Evolutionary conservation across 2,329 filamentous ascomycete species (phyloP), one percentile per base, ranked within the genome.

Genomic region (Ophiobolus disseminans): DNA sequence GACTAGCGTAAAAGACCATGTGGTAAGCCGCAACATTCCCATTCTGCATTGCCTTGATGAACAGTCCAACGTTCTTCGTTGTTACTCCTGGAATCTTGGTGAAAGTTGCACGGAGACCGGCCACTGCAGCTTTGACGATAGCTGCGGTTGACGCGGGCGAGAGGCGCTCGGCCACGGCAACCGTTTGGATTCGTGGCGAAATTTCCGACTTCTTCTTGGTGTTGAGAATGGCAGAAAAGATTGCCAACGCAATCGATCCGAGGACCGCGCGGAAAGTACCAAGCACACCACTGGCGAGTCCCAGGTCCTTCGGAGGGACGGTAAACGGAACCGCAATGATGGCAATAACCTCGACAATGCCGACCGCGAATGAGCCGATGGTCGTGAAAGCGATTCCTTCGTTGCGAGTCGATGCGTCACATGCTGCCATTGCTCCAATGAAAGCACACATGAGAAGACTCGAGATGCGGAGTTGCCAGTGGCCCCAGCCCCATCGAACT

Each of bases 311-410:
- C 6, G 54, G 51, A 25, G 53, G 32, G 6, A 60, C 54, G 16
- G 54, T 55, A 32, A 58, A 60, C 2, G 54, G 54, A 5, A 58
- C 51, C 9, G 54, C 57, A 32, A 60, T 45, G 25, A 55, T 58
- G n/a, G 55, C 21, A 63, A 70, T 48, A 61, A 79, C 62, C 72
- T 77, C 58, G 70, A 79, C 52, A 73, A 82, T 53, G 68, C 75
- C 32, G 66, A 77, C 50, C 74, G 70, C 42, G 77, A 81, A 60
- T 58, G 72, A 42, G 51, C 68, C 39, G 5, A 58, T 37, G 28
- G 41, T 20, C 20, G 45, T 51, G 31, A 53, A 42, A 13, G 21
- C 21, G 23, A 58, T 54, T 2, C 48, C 51, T 5, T 48, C 23
- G n/a, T 46, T 45, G 2, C 49, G 45, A 10, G 57, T 60, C 10